Conservation (phyloP, 2,329 filamentous ascomycete species). For the Leptographium radiaticola region DNA sequence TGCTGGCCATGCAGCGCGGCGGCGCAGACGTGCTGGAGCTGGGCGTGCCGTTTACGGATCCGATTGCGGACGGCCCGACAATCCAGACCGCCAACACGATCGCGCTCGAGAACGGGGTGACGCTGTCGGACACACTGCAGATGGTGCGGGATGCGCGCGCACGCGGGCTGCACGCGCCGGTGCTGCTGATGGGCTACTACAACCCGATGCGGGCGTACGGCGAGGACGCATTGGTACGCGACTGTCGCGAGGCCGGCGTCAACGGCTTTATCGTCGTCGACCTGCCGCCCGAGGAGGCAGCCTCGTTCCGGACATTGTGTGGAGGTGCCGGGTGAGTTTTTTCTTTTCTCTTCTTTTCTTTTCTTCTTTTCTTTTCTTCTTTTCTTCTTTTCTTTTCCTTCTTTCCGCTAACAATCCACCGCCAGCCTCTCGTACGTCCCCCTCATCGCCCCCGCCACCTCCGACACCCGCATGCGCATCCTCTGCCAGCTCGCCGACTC, state of each 20-base stretch:
- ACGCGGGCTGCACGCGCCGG: conserved; percentile 64
- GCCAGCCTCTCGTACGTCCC: conserved; percentile 80
- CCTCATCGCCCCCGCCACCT: conserved; percentile 89
- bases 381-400: not conserved
- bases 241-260: conserved; percentile 72
- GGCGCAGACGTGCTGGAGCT: conserved; percentile 93
- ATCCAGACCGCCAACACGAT: conserved; percentile 91
- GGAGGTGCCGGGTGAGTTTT: conserved; percentile 53
- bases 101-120: conserved; percentile 81
- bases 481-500: conserved; percentile 95
- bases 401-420: not conserved
- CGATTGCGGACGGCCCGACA: conserved; percentile 92
- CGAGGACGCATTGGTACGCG: conserved; percentile 74
- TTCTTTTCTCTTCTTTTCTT: not conserved
- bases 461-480: conserved; percentile 84
- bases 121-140: conserved; percentile 61
- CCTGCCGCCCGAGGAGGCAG: conserved; percentile 86
- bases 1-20: conserved; percentile 83
- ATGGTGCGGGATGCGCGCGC: conserved; percentile 73
- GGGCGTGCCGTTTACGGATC: conserved; percentile 92
- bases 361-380: not conserved
- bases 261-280: conserved; percentile 98
- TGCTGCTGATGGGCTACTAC: conserved; percentile 98
- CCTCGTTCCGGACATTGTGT: conserved; percentile 81
- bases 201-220: conserved; percentile 92